Evolutionary conservation across 306 rosid genomes (phyloP).

Genomic region (Acmispon strigosus): DNA sequence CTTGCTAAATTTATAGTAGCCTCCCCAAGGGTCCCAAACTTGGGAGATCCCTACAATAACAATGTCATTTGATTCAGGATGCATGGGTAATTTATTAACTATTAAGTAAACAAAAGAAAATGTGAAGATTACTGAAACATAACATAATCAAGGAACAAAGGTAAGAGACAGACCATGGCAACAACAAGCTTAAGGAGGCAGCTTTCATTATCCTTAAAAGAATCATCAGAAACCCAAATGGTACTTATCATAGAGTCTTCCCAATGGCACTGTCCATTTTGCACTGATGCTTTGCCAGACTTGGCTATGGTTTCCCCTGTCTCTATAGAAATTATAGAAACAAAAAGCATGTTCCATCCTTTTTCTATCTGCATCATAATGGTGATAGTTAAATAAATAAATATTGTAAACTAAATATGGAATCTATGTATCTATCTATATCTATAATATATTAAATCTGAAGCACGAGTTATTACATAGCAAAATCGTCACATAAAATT

Average conservation of each 20-base stretch:
- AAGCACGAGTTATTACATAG: no score
- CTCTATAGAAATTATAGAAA: conserved; percentile 16
- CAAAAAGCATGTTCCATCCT: conserved; percentile 35
- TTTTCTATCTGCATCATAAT: conserved; percentile 20
- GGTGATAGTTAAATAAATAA: background rate
- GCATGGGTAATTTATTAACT: no score
- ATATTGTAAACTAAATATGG: background rate
- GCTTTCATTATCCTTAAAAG: background rate
- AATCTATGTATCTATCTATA: no score
- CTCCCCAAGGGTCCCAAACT: conserved; percentile 42
- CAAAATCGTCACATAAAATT: no score
- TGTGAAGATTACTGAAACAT: background rate
- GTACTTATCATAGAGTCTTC: conserved; percentile 25
- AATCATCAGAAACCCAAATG: conserved; percentile 24
- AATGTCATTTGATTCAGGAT: background rate
- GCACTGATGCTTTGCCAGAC: conserved; percentile 19
- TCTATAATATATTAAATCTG: no score
- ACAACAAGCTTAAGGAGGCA: conserved; percentile 29
- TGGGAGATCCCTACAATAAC: conserved; percentile 26
- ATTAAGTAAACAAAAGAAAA: background rate
- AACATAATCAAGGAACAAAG: background rate
- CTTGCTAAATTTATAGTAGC: conserved; percentile 30
- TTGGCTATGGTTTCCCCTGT: conserved; percentile 31
- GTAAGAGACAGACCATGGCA: conserved; percentile 28
- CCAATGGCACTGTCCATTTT: conserved; percentile 34